Conservation (phyloP, 306 rosid species). For the Acacia confusa region DNA sequence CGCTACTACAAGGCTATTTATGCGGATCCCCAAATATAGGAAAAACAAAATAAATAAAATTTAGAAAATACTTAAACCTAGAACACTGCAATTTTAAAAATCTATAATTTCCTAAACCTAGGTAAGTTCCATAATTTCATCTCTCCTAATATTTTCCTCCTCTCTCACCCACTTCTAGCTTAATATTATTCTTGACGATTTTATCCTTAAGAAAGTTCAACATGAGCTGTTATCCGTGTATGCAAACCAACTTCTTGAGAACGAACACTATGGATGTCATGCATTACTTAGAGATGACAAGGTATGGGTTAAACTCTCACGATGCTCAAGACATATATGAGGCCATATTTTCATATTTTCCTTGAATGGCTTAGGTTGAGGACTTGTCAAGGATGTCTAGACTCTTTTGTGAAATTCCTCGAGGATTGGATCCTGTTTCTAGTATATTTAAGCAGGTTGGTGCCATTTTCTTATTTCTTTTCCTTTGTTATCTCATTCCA, state of each 20-base stretch:
- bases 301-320: constrained; percentile 41
- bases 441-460: constrained; percentile 86
- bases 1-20: neutral
- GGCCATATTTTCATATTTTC: constrained; percentile 10
- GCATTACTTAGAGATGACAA: constrained; percentile 87
- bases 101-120: neutral
- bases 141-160: constrained; percentile 10
- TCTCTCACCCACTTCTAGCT: neutral
- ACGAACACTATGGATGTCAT: constrained; percentile 91
- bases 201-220: constrained; percentile 77
- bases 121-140: neutral
- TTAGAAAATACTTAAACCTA: neutral
- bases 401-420: constrained; percentile 84
- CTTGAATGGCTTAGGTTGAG: constrained; percentile 55
- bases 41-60: neutral
- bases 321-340: neutral
- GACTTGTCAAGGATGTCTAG: constrained; percentile 95
- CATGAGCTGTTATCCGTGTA: constrained; percentile 63
- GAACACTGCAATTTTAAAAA: neutral
- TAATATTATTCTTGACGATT: neutral
- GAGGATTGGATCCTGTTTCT: constrained; percentile 86
- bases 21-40: neutral
- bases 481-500: neutral
- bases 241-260: constrained; percentile 82
- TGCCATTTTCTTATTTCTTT: constrained; percentile 7